Conservation (phyloP, 352 stramenopile genomes). For the Pythium biforme region DNA sequence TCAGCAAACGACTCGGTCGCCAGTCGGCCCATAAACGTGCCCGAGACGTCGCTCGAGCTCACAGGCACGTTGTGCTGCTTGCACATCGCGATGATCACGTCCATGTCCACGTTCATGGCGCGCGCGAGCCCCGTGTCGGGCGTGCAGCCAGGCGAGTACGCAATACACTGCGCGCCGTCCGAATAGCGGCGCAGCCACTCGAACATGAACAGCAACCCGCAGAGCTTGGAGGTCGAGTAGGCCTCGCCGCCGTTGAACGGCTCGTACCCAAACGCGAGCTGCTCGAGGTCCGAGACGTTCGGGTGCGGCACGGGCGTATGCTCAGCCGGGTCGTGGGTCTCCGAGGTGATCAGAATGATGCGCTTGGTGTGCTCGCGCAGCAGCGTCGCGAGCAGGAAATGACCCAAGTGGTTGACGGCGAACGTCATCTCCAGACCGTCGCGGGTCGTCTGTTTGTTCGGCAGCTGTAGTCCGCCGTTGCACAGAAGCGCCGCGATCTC, state of each 20-base stretch:
- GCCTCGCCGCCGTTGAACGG: constrained; percentile 7
- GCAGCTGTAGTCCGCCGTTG: constrained; percentile 40
- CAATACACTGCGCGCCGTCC: constrained; percentile 20
- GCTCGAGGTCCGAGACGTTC: constrained; percentile 13
- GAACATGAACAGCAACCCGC: constrained; percentile 21
- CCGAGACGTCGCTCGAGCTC: constrained; percentile 28
- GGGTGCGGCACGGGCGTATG: not conserved
- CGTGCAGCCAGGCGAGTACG: constrained; percentile 30
- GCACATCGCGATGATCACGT: too few relatives aligned
- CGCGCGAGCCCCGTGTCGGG: constrained; percentile 28
- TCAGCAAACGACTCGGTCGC: constrained; percentile 19
- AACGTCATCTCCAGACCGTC: constrained; percentile 46
- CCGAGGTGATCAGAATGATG: constrained; percentile 13
- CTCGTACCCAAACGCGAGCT: not conserved
- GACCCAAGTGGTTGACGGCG: constrained; percentile 39
- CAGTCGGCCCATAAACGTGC: constrained; percentile 28
- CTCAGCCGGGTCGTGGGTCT: constrained; percentile 16
- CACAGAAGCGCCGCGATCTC: constrained; percentile 22
- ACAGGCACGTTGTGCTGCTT: too few relatives aligned
- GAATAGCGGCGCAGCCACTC: constrained; percentile 21
- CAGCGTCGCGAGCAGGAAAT: constrained; percentile 36
- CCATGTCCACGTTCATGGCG: constrained; percentile 12
- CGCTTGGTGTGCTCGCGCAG: constrained; percentile 19
- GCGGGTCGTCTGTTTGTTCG: constrained; percentile 17
- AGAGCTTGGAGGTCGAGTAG: constrained; percentile 25